A percentile compares a stretch with the other conserved stretches of the same genome.
Evolutionary conservation across 2,329 filamentous ascomycete genomes (phyloP).

Genomic region (Neopestalotiopsis sp.): DNA sequence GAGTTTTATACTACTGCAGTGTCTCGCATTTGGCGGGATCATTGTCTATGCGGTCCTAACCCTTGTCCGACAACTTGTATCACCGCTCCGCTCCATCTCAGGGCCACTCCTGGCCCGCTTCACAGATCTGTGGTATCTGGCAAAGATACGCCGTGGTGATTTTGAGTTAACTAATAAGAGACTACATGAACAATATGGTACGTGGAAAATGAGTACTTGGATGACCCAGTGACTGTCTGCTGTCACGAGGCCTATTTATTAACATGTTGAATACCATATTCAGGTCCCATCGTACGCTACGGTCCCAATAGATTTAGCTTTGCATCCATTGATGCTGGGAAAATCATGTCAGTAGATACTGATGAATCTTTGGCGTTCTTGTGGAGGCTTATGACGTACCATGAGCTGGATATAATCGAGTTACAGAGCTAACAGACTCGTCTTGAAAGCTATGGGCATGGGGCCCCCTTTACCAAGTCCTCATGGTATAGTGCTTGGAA

Average conservation of each 20-base stretch:
- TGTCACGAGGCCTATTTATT: too few relatives aligned
- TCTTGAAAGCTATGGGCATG: conserved; percentile 39
- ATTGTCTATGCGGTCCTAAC: not conserved
- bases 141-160: conserved; percentile 28
- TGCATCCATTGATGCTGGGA: conserved; percentile 44
- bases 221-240: not conserved
- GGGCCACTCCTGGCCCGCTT: conserved; percentile 46
- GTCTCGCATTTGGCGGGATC: not conserved
- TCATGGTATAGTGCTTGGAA: conserved; percentile 38
- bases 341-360: conserved; percentile 34
- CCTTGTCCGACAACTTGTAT: not conserved
- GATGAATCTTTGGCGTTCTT: too few relatives aligned
- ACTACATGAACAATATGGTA: conserved; percentile 38
- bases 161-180: conserved; percentile 36
- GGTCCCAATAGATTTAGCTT: conserved; percentile 54
- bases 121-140: conserved; percentile 44
- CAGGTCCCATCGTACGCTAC: conserved; percentile 48
- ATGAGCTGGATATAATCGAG: too few relatives aligned
- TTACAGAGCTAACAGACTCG: too few relatives aligned
- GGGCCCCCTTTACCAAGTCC: conserved; percentile 40
- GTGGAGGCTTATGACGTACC: too few relatives aligned
- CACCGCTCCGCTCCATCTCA: conserved; percentile 31
- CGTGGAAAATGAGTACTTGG: not conserved
- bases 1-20: not conserved
- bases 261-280: not conserved